These are phyloP conservation scores for Pseudogymnoascus sp. DNA, from an alignment of 2,329 filamentous ascomycete species.

Conservation along the genomic window DNA sequence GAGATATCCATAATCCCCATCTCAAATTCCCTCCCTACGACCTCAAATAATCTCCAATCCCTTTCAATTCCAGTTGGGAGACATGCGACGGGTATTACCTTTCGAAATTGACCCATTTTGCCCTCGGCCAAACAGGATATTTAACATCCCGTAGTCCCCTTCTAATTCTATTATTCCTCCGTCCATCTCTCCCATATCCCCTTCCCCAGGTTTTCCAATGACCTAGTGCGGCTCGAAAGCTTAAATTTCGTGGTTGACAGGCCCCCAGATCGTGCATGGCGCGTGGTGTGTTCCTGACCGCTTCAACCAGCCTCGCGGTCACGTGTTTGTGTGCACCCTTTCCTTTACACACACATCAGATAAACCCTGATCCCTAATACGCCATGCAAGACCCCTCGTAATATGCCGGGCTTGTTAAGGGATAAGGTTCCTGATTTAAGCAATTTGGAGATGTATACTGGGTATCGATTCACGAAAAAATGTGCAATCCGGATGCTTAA, in stretches of 20 bases:
- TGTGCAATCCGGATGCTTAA: slow-evolving; percentile 7
- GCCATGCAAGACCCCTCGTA: neutral
- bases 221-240: slow-evolving; percentile 12
- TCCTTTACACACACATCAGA: neutral
- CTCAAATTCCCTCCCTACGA: neutral
- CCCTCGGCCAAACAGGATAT: neutral
- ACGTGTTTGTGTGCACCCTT: neutral
- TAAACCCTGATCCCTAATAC: neutral
- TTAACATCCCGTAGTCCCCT: neutral
- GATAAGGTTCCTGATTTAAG: too few species aligned
- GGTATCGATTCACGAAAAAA: neutral
- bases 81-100: neutral
- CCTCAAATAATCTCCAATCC: neutral
- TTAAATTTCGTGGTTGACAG: slow-evolving; percentile 7
- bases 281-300: slow-evolving; percentile 1
- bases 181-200: neutral
- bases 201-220: neutral
- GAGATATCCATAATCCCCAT: neutral
- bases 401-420: neutral
- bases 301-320: neutral
- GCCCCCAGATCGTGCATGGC: neutral
- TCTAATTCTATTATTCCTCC: neutral
- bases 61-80: neutral
- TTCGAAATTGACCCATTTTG: neutral
- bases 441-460: neutral